Base-by-base conservation (phyloP, 2,329 filamentous ascomycete species). In the Eutypella sp. region DNA sequence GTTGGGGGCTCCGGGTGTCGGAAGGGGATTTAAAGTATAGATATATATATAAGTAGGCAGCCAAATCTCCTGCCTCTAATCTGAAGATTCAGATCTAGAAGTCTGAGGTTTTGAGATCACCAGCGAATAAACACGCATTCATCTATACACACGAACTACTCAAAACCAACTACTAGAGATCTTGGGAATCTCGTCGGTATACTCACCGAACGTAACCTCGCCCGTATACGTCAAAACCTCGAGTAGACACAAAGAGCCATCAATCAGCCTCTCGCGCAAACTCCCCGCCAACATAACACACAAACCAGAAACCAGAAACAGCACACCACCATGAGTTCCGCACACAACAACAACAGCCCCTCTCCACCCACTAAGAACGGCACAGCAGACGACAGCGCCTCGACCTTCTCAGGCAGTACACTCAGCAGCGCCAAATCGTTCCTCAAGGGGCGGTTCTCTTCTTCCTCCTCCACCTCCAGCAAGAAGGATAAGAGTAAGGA, bases 371-470 rank as follows among this genome's bases (percentile, higher is more conserved):
- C 20, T 13, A 20, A 20, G 13, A n/a, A 6, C 10, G 5, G 18
- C 19, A 15, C 10, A 18, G 10, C 13, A 13, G 10, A 40, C 23
- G 16, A 53, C 47, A 25, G 42, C 43, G 49, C 51, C 20, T 57
- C 50, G 9, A 48, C 50, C 16, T 46, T 46, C 41, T 54, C 55
- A 11, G 51, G 39, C 11, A 54, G 50, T n/a, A 50, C 53, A 9
- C 53, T 49, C 44, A 46, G 50, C 9, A 59, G 54, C 44, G 45
- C 45, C 20, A 50, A 43, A 13, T 42, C 47, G 4, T 37, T 56
- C 15, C 47, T 58, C 22, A 49, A 56, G 44, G 43, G 44, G 18
- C 47, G 51, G 40, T 27, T 42, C 15, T 16, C 15, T 15, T 16
- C 31, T 6, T 16, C 31, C 29, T n/a, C 29, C 31, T 16, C 31